Conservation (phyloP, 176 grass and related monocot genomes). For the Oryza brachyantha region DNA sequence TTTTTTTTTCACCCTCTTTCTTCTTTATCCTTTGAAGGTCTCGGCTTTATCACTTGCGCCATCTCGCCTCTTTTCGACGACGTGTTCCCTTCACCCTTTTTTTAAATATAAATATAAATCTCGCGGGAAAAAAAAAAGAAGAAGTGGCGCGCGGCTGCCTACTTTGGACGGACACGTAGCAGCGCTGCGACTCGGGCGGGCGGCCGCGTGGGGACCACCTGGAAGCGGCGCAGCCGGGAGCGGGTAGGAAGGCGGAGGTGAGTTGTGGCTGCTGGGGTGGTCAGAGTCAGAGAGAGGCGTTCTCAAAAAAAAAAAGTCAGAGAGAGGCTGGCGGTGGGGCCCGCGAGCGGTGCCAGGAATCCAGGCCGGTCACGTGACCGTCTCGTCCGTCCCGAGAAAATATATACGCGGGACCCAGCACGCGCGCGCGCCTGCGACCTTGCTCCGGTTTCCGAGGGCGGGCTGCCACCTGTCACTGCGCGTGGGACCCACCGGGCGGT, state of each 20-base stretch:
- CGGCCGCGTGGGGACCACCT: not conserved
- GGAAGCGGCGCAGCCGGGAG: not conserved
- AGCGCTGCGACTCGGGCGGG: not conserved
- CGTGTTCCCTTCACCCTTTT: not conserved
- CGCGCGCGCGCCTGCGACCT: not conserved
- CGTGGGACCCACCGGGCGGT: not conserved
- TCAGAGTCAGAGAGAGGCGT: not conserved
- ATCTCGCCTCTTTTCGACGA: not conserved
- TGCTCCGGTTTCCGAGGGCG: not conserved
- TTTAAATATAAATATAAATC: no score
- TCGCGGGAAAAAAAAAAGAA: not conserved
- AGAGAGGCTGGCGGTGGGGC: not conserved
- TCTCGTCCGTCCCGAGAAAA: not conserved
- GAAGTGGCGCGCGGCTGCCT: not conserved
- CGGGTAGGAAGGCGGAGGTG: not conserved
- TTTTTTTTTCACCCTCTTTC: not conserved
- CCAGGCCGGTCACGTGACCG: not conserved
- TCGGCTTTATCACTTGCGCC: conserved; percentile 15
- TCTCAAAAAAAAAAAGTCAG: no score
- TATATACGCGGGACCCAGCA: not conserved
- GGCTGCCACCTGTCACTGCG: not conserved
- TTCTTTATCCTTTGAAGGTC: not conserved
- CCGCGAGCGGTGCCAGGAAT: not conserved
- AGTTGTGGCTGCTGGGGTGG: no score
- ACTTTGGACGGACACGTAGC: conserved; percentile 14